These are phyloP conservation scores for Inga oerstediana DNA, from an alignment of 306 rosid genomes.

Conservation along the genomic window DNA sequence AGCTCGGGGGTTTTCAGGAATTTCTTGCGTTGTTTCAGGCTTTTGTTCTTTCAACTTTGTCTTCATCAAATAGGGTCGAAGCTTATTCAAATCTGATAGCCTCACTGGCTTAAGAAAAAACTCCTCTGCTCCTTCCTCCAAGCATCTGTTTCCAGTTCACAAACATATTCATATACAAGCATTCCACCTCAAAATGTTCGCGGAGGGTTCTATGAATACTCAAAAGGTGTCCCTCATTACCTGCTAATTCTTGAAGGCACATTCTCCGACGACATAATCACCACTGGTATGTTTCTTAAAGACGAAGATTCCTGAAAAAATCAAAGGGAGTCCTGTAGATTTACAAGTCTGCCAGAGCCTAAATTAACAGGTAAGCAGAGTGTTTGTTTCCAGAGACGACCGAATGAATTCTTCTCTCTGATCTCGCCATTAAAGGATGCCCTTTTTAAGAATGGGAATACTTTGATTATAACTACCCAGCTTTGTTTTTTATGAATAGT, in stretches of 20 bases:
- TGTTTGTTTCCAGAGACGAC: slow-evolving; percentile 27
- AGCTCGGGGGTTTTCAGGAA: slow-evolving; percentile 37
- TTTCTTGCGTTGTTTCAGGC: slow-evolving; percentile 36
- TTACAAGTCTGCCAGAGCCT: slow-evolving; percentile 30
- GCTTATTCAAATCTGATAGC: slow-evolving; percentile 67
- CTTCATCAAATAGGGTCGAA: slow-evolving; percentile 75
- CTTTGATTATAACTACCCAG: slow-evolving; percentile 33
- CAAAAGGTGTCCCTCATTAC: background rate
- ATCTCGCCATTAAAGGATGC: slow-evolving; percentile 26
- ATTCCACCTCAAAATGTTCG: background rate
- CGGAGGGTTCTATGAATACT: background rate
- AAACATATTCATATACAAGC: background rate
- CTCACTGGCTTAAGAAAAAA: slow-evolving; percentile 93
- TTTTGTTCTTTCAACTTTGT: slow-evolving; percentile 56
- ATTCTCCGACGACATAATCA: slow-evolving; percentile 95
- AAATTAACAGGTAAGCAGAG: slow-evolving; percentile 24
- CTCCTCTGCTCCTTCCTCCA: slow-evolving; percentile 96
- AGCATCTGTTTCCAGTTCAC: slow-evolving; percentile 59
- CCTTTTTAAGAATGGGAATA: slow-evolving; percentile 34
- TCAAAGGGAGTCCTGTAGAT: slow-evolving; percentile 39
- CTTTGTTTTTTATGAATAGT: slow-evolving; percentile 36
- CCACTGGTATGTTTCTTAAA: slow-evolving; percentile 89
- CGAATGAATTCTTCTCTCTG: slow-evolving; percentile 21
- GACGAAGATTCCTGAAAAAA: slow-evolving; percentile 88
- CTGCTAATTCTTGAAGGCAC: slow-evolving; percentile 79